Conservation (phyloP, 1,284 basidiomycete genomes). For the Pterulicium gracile region DNA sequence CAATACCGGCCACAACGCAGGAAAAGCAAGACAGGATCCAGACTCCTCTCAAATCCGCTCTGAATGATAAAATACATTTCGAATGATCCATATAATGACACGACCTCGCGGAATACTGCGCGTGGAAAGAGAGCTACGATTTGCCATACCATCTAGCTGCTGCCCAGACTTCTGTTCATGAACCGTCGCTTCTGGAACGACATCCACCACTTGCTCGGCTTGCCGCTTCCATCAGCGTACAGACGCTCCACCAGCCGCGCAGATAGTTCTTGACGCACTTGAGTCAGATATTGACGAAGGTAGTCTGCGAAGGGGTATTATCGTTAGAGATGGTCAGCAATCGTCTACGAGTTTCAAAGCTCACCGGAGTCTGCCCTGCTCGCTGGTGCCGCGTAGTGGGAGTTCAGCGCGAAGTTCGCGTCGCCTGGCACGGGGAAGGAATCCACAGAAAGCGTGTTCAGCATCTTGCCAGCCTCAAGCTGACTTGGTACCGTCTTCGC, state of each 20-base stretch:
- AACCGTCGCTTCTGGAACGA: slow-evolving; percentile 95
- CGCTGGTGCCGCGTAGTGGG: slow-evolving; percentile 79
- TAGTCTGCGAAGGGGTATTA: slow-evolving; percentile 58
- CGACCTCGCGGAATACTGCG: too few relatives aligned
- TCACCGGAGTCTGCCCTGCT: slow-evolving; percentile 78
- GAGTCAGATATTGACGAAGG: slow-evolving; percentile 84
- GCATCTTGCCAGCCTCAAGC: slow-evolving; percentile 80
- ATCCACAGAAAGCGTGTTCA: slow-evolving; percentile 90
- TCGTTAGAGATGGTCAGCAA: slow-evolving; percentile 9
- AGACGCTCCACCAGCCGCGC: slow-evolving; percentile 79
- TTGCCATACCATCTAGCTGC: too few relatives aligned
- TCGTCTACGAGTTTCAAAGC: slow-evolving; percentile 17
- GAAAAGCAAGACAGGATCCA: too few relatives aligned
- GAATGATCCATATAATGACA: too few relatives aligned
- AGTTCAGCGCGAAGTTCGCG: slow-evolving; percentile 89
- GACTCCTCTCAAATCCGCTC: too few relatives aligned
- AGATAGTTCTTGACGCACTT: slow-evolving; percentile 88
- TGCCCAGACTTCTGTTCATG: slow-evolving; percentile 82
- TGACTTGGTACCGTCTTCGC: slow-evolving; percentile 57
- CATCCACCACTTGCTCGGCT: slow-evolving; percentile 99
- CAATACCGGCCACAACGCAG: too few relatives aligned
- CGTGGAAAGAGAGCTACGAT: too few relatives aligned
- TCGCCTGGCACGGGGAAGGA: slow-evolving; percentile 93
- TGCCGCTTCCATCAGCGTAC: slow-evolving; percentile 78
- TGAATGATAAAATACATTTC: too few relatives aligned